These are phyloP conservation scores for Xerocomellus dryophilus DNA, from an alignment of 768 basidiomycete genomes.

Conservation along the genomic window DNA sequence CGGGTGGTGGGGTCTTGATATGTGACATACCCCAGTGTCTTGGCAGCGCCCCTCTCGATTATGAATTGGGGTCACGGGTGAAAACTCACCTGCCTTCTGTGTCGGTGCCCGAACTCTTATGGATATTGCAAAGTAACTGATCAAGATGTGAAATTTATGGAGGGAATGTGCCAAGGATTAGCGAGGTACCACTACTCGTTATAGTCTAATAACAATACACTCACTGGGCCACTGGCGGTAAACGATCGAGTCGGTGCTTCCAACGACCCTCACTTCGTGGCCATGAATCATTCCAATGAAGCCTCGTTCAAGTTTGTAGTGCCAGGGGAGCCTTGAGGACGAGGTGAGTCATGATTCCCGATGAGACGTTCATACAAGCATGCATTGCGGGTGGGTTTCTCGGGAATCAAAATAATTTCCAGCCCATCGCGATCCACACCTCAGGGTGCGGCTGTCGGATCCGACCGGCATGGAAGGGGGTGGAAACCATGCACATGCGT, in stretches of 20 bases:
- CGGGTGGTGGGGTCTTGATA: background rate
- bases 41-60: conserved; percentile 6
- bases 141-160: background rate
- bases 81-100: background rate
- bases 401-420: background rate
- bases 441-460: background rate
- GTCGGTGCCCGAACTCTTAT: background rate
- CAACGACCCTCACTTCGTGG: background rate
- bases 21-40: conserved; percentile 1
- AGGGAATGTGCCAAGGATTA: background rate
- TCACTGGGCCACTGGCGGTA: conserved; percentile 1
- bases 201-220: background rate
- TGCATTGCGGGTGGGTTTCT: background rate
- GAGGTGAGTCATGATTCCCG: conserved; percentile 11
- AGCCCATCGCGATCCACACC: background rate
- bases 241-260: conserved; percentile 4
- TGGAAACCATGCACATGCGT: background rate
- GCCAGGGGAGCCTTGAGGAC: conserved; percentile 12
- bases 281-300: background rate
- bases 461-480: background rate
- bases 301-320: background rate
- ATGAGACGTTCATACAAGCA: background rate
- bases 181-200: background rate
- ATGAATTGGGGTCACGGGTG: background rate
- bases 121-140: background rate